Base-by-base conservation (phyloP, 1,284 basidiomycete genomes). In the Ustilago sp. region DNA sequence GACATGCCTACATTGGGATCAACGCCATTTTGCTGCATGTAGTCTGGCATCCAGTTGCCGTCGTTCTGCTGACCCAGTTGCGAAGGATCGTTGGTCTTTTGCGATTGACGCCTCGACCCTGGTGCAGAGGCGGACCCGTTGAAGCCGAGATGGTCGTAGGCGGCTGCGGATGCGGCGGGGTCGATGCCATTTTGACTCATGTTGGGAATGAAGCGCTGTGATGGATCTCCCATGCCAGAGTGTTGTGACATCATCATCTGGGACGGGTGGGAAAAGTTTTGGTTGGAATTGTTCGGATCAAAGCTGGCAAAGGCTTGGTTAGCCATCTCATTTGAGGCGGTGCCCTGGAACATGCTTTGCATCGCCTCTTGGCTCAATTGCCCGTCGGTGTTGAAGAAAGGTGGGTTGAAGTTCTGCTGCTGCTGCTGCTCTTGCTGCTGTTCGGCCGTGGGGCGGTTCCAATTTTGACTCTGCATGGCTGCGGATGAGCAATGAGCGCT, bases 111-210 rank as follows among this genome's bases (percentile, higher is more conserved):
- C 53, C 70, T 54, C 17, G 71, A 74, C 34, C 52, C 58, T 8
- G 67, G 68, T 36, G 62, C 67, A 23, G 75, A 74, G n/a, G 55
- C 58, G 34, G 70, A 66, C 4, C 45, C 45, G 66, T 63, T 65
- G 69, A 63, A 80, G 47, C 71, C 74, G 15, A 74, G 56, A 47
- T 74, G 77, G 9, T 71, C 74, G 52, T 80, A 80, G 2, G 69
- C 77, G n/a, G 76, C 76, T 17, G 78, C 72, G 15, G 77, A 58
- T 35, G 66, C 68, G 8, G 77, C 71, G 17, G 60, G 63, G 32
- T 77, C 74, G 31, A 67, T 31, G 11, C 60, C 61, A 45, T 60
- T 75, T 3, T 59, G 28, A 13, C 41, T 17, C 50, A 73, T 74
- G 38, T 58, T 60, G 9, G 59, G 47, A 5, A 43, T 17, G 38